A percentile compares a stretch with the other conserved stretches of the same genome.
These are phyloP conservation scores for Raddia distichophylla DNA, from an alignment of 176 grass and related monocot species.

Conservation along the genomic window DNA sequence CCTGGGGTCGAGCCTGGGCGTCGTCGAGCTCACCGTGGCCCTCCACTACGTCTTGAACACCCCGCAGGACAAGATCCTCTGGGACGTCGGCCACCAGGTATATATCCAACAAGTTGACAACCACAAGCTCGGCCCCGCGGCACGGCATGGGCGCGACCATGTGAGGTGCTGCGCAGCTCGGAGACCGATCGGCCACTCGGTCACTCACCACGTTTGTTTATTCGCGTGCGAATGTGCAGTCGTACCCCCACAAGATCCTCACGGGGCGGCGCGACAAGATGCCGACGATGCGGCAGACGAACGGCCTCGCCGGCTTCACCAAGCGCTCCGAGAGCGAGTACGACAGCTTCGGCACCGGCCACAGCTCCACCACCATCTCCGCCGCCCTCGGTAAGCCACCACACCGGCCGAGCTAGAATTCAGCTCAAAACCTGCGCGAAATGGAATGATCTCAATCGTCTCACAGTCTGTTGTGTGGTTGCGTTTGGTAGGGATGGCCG, in stretches of 20 bases:
- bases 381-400: slow-evolving; percentile 69
- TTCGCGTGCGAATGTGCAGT: slow-evolving; percentile 44
- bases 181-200: background rate
- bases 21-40: slow-evolving; percentile 91
- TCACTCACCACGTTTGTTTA: background rate
- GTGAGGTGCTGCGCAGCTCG: slow-evolving; percentile 21
- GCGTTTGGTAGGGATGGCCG: slow-evolving; percentile 67
- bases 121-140: background rate
- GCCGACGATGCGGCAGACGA: slow-evolving; percentile 92
- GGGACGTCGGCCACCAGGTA: slow-evolving; percentile 99
- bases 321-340: slow-evolving; percentile 91
- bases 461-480: too few species aligned
- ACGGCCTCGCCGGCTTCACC: slow-evolving; percentile 85
- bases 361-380: slow-evolving; percentile 96
- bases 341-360: slow-evolving; percentile 90
- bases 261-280: slow-evolving; percentile 91
- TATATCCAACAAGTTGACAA: too few species aligned
- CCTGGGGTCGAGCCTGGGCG: slow-evolving; percentile 93
- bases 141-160: slow-evolving; percentile 8
- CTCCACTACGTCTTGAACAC: slow-evolving; percentile 95
- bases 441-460: too few species aligned
- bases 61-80: slow-evolving; percentile 85
- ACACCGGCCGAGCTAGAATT: too few species aligned
- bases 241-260: slow-evolving; percentile 99
- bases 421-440: too few species aligned